These are phyloP conservation scores for Monilinia aucupariae DNA, from an alignment of 2,329 filamentous ascomycete genomes.

Conservation along the genomic window DNA sequence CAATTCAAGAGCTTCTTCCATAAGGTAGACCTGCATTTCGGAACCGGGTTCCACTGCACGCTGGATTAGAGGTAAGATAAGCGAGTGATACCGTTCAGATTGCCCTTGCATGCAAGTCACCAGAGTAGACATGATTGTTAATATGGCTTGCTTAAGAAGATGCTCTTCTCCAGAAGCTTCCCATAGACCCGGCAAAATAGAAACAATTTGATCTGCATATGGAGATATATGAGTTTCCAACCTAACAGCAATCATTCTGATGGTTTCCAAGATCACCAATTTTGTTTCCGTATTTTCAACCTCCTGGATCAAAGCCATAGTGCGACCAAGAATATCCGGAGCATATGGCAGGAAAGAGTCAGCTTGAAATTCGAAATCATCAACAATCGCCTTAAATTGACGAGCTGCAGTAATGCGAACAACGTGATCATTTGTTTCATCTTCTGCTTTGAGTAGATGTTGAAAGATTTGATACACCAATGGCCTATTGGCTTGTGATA, in stretches of 20 bases:
- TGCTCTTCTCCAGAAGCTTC: constrained; percentile 72
- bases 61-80: constrained; percentile 77
- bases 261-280: constrained; percentile 81
- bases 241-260: constrained; percentile 72
- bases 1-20: constrained; percentile 87
- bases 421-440: constrained; percentile 80
- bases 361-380: constrained; percentile 77
- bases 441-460: constrained; percentile 72
- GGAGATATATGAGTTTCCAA: constrained; percentile 67
- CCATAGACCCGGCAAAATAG: constrained; percentile 77
- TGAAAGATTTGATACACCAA: constrained; percentile 85
- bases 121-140: constrained; percentile 77
- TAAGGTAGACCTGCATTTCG: constrained; percentile 70
- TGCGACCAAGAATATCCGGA: constrained; percentile 61
- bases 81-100: constrained; percentile 70
- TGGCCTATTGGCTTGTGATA: constrained; percentile 61
- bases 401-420: constrained; percentile 87
- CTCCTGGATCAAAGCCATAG: constrained; percentile 74
- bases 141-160: constrained; percentile 88
- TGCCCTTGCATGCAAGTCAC: constrained; percentile 79
- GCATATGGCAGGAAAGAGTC: constrained; percentile 73
- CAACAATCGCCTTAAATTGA: constrained; percentile 72
- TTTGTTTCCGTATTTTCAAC: constrained; percentile 83
- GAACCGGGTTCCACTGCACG: constrained; percentile 74
- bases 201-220: constrained; percentile 76